Conservation (phyloP, 805 yeast genomes). For the Myxozyma lipomycoides region DNA sequence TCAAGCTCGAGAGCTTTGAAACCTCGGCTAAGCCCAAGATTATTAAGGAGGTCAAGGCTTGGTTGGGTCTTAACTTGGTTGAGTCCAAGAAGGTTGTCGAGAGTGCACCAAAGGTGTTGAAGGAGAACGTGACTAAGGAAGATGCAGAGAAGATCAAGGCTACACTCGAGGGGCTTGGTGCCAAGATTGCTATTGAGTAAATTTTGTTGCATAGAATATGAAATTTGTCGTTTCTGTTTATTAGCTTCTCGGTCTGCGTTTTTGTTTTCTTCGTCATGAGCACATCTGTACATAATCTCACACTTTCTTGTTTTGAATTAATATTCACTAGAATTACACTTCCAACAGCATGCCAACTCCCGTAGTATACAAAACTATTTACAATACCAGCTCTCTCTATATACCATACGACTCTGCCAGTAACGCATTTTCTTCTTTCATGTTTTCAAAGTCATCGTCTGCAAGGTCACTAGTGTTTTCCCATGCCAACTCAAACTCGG, state of each 20-base stretch:
- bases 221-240: neutral
- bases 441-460: constrained; percentile 25
- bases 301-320: too few species aligned
- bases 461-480: constrained; percentile 21
- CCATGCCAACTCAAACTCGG: constrained; percentile 29
- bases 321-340: too few species aligned
- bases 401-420: neutral
- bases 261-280: neutral
- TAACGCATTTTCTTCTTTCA: constrained; percentile 22
- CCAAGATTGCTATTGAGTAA: constrained; percentile 85
- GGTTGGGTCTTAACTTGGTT: constrained; percentile 87
- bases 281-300: neutral
- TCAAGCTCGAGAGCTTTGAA: constrained; percentile 91
- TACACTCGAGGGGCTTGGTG: constrained; percentile 91
- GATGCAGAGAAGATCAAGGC: constrained; percentile 96
- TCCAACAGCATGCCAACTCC: too few species aligned
- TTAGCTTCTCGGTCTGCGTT: neutral
- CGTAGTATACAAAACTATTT: too few species aligned
- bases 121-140: constrained; percentile 94
- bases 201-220: neutral
- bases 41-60: constrained; percentile 91
- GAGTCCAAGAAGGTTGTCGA: constrained; percentile 98
- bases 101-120: constrained; percentile 91
- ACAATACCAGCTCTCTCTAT: too few species aligned
- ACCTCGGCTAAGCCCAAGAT: constrained; percentile 95